Evolutionary conservation across 2,329 filamentous ascomycete species (phyloP), one percentile per base, ranked within the genome.

Genomic region (Fusarium foetens): DNA sequence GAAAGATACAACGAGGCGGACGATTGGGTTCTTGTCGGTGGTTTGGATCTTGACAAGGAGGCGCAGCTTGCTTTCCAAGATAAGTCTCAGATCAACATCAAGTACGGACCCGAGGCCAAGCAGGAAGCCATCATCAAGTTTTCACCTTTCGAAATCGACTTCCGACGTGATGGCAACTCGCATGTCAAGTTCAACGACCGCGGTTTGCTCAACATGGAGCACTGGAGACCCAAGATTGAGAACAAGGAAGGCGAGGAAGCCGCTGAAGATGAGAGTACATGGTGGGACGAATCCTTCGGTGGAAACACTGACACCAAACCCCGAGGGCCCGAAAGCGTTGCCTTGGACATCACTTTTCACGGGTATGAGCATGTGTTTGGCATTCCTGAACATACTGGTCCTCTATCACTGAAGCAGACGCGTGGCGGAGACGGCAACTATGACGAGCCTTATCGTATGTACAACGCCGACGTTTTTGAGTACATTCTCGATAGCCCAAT

Each of bases 271-370:
- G 93, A 98, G 79, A 93, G 91, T 82, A 98, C 95, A 7, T 98
- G 94, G 94, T 99, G 96, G 96, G 96, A 99, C 11, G 96, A 99
- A 84, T 90, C 88, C 1, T 99, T 99, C 81, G 95, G 95, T 72
- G 95, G 95, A 68, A 97, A 96, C 80, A 98, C 95, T 0, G 96
- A 99, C 81, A 90, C 92, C 9, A 99, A 99, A 83, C 95, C 96
- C n/a, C 91, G 91, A 77, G 96, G 96, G 3, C 96, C 96, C 1
- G 96, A 99, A 82, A 96, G 95, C 79, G 87, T 99, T 48, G 94
- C 90, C 19, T 83, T 99, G 65, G 96, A 99, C 79, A 95, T 99
- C 76, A 91, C 92, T 0, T 99, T 99, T 82, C 90, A 93, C 3
- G 94, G 93, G 39, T 99, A 97, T 79, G 92, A 93, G 59, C 92